Evolutionary conservation across 495 filamentous ascomycete genomes (phyloP).

Genomic region (Sordaria brevicollis): DNA sequence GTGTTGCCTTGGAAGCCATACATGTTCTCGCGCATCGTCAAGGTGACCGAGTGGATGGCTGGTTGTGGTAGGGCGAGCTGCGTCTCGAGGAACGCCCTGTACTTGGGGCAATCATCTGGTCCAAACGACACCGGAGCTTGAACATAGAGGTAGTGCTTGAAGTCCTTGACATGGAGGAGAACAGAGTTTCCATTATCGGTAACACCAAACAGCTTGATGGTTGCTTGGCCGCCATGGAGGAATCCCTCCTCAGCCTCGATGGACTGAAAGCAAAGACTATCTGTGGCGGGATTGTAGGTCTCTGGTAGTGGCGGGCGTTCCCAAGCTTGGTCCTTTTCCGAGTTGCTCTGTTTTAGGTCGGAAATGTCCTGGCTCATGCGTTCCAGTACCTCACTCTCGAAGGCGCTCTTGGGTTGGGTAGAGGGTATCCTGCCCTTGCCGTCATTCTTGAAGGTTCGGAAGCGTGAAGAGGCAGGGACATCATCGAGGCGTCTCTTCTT

Average conservation of each 20-base stretch:
- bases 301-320: conserved; percentile 61
- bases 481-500: conserved; percentile 77
- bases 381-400: conserved; percentile 89
- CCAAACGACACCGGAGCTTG: conserved; percentile 76
- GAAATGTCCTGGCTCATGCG: conserved; percentile 87
- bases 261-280: conserved; percentile 81
- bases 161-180: conserved; percentile 87
- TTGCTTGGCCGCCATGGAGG: conserved; percentile 56
- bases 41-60: conserved; percentile 52
- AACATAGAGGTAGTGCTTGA: conserved; percentile 93
- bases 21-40: conserved; percentile 78
- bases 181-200: conserved; percentile 93
- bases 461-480: conserved; percentile 32
- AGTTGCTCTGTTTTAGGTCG: conserved; percentile 70
- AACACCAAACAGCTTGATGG: conserved; percentile 89
- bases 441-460: conserved; percentile 49
- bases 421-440: conserved; percentile 56
- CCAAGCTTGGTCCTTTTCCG: conserved; percentile 94
- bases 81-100: conserved; percentile 64
- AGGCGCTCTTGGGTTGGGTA: conserved; percentile 80
- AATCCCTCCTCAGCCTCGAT: conserved; percentile 91
- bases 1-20: conserved; percentile 88
- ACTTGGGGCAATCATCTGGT: conserved; percentile 63
- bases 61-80: conserved; percentile 55
- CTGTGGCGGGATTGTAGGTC: conserved; percentile 54